These are phyloP conservation scores for Apiospora sp. DNA, from an alignment of 2,329 filamentous ascomycete genomes.

Conservation along the genomic window DNA sequence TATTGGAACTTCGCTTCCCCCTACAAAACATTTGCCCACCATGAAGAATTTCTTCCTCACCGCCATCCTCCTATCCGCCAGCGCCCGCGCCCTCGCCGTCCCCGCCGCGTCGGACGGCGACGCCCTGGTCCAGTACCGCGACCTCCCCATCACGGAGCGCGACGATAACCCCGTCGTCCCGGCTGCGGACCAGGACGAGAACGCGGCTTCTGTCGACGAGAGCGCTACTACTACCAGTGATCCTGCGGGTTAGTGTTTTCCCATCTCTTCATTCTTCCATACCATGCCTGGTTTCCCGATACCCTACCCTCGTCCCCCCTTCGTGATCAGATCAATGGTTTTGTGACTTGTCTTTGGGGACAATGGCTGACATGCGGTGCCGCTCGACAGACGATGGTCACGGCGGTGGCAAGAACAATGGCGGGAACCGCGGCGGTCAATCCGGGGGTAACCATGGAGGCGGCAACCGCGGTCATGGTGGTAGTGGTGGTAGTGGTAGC, in stretches of 20 bases:
- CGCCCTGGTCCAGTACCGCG: not conserved
- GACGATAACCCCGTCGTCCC: not conserved
- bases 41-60: not conserved
- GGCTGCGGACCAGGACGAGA: not conserved
- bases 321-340: not conserved
- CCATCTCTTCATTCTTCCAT: not conserved
- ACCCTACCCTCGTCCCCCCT: accelerated
- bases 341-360: accelerated
- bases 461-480: not conserved
- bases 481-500: not conserved
- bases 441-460: not conserved
- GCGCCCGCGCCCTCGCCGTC: not conserved
- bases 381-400: not conserved
- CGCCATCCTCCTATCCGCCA: not conserved
- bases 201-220: too few species aligned
- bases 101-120: not conserved
- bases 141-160: not conserved
- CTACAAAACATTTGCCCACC: not conserved
- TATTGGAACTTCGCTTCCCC: too few species aligned
- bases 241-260: not conserved
- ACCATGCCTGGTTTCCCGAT: not conserved
- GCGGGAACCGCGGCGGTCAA: not conserved
- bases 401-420: not conserved
- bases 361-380: not conserved
- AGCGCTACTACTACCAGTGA: not conserved